Evolutionary conservation across 495 filamentous ascomycete genomes (phyloP), one percentile per base, ranked within the genome.

Genomic region (Clohesyomyces aquaticus): DNA sequence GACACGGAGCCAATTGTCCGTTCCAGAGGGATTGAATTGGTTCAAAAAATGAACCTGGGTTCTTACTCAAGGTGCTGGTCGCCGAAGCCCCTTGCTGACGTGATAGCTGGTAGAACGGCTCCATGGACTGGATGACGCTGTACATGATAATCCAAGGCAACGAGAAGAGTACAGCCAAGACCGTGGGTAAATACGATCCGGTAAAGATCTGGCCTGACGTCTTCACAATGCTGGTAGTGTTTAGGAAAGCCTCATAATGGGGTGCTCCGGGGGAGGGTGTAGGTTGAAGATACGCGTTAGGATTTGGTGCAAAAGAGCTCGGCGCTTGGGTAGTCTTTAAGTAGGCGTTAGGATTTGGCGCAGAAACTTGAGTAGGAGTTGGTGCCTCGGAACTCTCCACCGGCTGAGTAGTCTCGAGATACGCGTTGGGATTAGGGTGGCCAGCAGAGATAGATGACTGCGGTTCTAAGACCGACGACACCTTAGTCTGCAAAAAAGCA

Each of bases 51-150:
- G 29, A 45, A 3, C 4, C 8, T 22, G 27, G 46, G 2, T 46
- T 16, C 1, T 18, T 10, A 9, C 8, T 57, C 3, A 57, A 11
- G 4, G 54, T 45, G 12, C 54, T 25, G 10, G 18, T 25, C 14
- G 38, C 54, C 11, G 18, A 19, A 11, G 21, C 38, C 12, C 54
- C 54, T 12, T 57, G 12, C 8, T 16, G 12, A 3, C n/a, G 25
- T 43, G 54, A 57, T 9, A 57, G 38, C 32, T 57, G 54, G 23
- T 57, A 57, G 35, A 57, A 57, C 18, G 32, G 32, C 19, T 57
- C 54, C 19, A 57, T 6, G 1, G 4, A 45, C 25, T 21, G 11
- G 4, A 27, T 23, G 4, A 10, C 12, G 18, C 32, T 16, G 21
- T 46, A 14, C 10, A 57, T 57, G 23, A 57, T n/a, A 4, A 29